Base-by-base conservation (phyloP, 2,329 filamentous ascomycete species). In the Penicillium capsulatum region DNA sequence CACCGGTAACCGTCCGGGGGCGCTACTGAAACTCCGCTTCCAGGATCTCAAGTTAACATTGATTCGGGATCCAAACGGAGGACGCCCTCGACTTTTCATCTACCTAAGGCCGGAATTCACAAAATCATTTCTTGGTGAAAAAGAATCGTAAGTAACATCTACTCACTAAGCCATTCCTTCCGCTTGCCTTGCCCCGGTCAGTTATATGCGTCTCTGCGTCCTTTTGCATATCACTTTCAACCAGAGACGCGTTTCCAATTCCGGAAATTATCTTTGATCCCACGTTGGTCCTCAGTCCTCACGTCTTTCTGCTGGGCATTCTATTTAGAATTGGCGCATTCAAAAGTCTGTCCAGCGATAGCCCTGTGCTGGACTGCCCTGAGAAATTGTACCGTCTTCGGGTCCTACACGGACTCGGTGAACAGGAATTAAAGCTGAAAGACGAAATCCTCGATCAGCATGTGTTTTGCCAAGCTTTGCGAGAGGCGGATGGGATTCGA, bases 181-280 rank as follows among this genome's bases (percentile, higher is more conserved):
- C 13, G 11, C 26, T 28, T 14, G 10, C 13, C 13, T 28, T 28
- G 11, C 26, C 10, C 26, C n/a, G n/a, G 9, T 22, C 19, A 22
- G 19, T 9, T 9, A 5, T 9, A 22, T 28, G 26, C 11, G 13
- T 57, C 15, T 58, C 40, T 64, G n/a, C 55, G 26, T 14, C 13
- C 31, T 35, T 36, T 35, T 43, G 15, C 41, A 44, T 27, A 45
- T 31, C 8, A 45, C 39, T 26, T 36, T 42, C 14, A 26, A 36
- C 38, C 35, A 61, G 59, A 20, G 63, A 65, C 38, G 60, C 38
- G 5, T 67, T 67, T 32, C 44, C 44, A 2, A 44, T 69, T 20
- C 59, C 56, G 5, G 51, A 68, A 44, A 62, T 61, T 30, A 58
- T 70, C 29, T 66, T 60, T 53, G 44, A 65, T 44, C 54, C 42